Base-by-base conservation (phyloP, 2,329 filamentous ascomycete genomes). In the Calonectria hongkongensis region DNA sequence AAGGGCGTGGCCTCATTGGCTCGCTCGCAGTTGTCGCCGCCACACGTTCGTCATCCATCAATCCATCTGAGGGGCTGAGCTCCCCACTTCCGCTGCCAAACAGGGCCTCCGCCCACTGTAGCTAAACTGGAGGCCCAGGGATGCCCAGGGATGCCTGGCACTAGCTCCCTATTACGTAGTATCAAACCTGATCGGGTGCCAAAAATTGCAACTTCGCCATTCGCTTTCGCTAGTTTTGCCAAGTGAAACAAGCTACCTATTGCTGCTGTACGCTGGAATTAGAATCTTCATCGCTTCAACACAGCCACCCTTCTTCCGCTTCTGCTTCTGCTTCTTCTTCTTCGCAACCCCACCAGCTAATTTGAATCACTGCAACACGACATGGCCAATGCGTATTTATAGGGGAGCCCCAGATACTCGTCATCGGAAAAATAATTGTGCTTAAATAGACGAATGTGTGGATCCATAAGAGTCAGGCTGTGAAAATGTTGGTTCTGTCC, bases 21-120 rank as follows among this genome's bases (percentile, higher is more conserved):
- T 25, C 28, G 45, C n/a, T 56, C 30, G 36, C 27, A 12, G n/a
- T 18, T 28, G n/a, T 54, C 45, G 43, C 58, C 70, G 70, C 70
- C 70, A 72, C 70, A 56, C 70, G 70, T 72, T 72, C 70, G 70
- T 72, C 70, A 72, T 72, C 70, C 54, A 65, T 70, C 58, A 51
- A 63, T 36, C 58, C 47, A 62, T 67, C 54, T 36, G 69, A 66
- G 70, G 70, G 70, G 70, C 70, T 72, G 70, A 68, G 69, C 69
- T 64, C 64, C 28, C 54, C 51, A 62, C 66, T 50, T 28, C 28
- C 21, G 41, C 58, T 47, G 48, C 54, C 54, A n/a, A 18, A 45
- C 64, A 41, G 33, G 28, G 30, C 63, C 41, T 51, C 30, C 45
- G 62, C 30, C 43, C 62, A 50, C 47, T 65, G 45, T 45, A 66